Evolutionary conservation across 2,329 filamentous ascomycete species (phyloP).

Genomic region (Alternaria incomplexa): DNA sequence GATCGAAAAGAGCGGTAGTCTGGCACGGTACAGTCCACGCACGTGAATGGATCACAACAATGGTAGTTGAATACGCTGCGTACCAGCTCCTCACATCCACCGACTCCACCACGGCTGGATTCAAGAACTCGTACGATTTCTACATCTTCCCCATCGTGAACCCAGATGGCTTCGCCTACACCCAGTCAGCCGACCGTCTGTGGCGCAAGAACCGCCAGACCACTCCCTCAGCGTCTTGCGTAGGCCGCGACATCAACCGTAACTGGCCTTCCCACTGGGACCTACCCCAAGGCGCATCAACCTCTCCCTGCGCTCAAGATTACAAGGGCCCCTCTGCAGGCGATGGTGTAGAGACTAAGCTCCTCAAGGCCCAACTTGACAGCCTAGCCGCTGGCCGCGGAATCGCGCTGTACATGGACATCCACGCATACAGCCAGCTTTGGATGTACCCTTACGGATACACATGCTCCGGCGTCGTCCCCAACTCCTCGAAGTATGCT

Average conservation of each 20-base stretch:
- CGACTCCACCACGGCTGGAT: conserved; percentile 39
- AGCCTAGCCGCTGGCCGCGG: conserved; percentile 55
- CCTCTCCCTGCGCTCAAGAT: conserved; percentile 44
- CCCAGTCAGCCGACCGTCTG: conserved; percentile 46
- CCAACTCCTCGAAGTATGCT: conserved; percentile 58
- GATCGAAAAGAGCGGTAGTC: conserved; percentile 44
- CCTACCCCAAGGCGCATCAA: conserved; percentile 40
- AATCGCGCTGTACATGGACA: conserved; percentile 68
- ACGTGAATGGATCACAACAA: conserved; percentile 47
- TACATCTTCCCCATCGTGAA: conserved; percentile 60
- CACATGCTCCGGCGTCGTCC: conserved; percentile 57
- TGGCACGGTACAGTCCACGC: conserved; percentile 50
- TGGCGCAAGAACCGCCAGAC: conserved; percentile 50
- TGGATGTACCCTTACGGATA: conserved; percentile 65
- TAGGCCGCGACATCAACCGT: conserved; percentile 49
- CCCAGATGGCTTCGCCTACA: conserved; percentile 49
- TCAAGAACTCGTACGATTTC: conserved; percentile 69
- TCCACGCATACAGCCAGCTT: conserved; percentile 62
- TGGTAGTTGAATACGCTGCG: conserved; percentile 46
- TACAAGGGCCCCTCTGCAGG: conserved; percentile 45
- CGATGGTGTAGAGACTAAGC: conserved; percentile 47
- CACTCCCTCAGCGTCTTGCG: conserved; percentile 36
- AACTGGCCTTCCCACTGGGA: conserved; percentile 49
- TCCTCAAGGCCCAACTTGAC: conserved; percentile 56
- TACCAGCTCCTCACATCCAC: conserved; percentile 45